Base-by-base conservation (phyloP, 2,329 filamentous ascomycete species). In the Fusarium coffeatum region DNA sequence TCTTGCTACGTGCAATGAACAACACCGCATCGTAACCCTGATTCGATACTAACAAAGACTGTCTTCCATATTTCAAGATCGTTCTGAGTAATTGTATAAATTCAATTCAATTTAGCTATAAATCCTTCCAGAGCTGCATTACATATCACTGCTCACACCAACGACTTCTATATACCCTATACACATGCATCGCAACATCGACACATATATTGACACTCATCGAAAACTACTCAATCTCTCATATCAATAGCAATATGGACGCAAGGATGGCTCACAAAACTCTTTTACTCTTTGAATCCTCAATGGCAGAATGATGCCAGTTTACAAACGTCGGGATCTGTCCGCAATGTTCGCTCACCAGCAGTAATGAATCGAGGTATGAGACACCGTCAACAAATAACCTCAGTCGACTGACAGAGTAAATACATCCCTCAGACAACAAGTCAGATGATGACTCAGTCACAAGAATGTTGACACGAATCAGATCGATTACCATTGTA, bases 161-260 rank as follows among this genome's bases (percentile, higher is more conserved):
- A 25, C 20, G 12, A 27, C 5, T 28, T 12, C 9, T 5, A 23
- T 23, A 7, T 59, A 59, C 56, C 48, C 56, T 59, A 55, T 37
- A 59, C 30, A 16, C 3, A 8, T 5, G 3, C 10, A 20, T 37
- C 11, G 4, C 6, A 8, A 43, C 20, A 37, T 32, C 9, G 12
- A 45, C n/a, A 11, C 23, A 10, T 47, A 37, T 28, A 9, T 8
- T 49, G 18, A 40, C 42, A 37, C 22, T n/a, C 25, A 18, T 47
- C 22, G 6, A 27, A 27, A 16, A 13, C 13, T 27, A 16, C 28
- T 16, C n/a, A 47, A 1, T 34, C 30, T 22, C 8, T 13, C 5
- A 8, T 9, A n/a, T 28, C 34, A 15, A 22, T 8, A 13, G 5
- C 8, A 16, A n/a, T 8, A 25, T 15, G 6, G 6, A 22, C 6